Base-by-base conservation (phyloP, 2,329 filamentous ascomycete genomes). In the Sporothrix inflata region DNA sequence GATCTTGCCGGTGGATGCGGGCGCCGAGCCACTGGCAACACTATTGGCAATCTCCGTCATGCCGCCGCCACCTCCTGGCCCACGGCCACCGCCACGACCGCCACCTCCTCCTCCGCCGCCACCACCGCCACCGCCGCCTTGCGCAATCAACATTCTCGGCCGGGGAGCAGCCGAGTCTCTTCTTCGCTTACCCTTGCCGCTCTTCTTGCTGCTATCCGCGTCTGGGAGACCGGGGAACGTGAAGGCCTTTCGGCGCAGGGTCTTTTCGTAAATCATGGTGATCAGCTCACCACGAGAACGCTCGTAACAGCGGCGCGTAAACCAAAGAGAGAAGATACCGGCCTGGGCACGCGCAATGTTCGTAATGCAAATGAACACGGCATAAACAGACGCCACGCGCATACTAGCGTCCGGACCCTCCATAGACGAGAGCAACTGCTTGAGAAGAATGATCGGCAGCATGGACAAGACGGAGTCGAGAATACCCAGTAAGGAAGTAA, bases 1-100 rank as follows among this genome's bases (percentile, higher is more conserved):
- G 69, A 97, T 96, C 78, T 97, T 97, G 8, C 94, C 94, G 81
- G 94, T 95, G 0, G 92, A 94, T 0, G 94, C 93, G 1, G 91
- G 88, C 2, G 74, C 71, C 2, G 74, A 71, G 87, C 83, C 73
- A 21, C 67, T 67, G 11, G 49, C 53, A 3, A 65, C 49, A 19
- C 61, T 69, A 42, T 70, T 42, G 45, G 57, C 57, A 30, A 73
- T 68, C 19, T 70, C 70, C 12, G 66, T 38, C 61, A 72, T 61
- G n/a, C 70, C 47, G 30, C 16, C 45, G 73, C 71, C 38, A 71
- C 75, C 14, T 45, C 53, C 21, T 76, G 70, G 38, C 2, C 66
- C 67, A 11, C 63, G 68, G 5, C 45, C 70, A 14, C 68, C 72
- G 14, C 65, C 61, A 4, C 73, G 60, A 24, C 60, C 38, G 38